Evolutionary conservation across 441 rosid species (phyloP).

Genomic region (Capsella rubella): DNA sequence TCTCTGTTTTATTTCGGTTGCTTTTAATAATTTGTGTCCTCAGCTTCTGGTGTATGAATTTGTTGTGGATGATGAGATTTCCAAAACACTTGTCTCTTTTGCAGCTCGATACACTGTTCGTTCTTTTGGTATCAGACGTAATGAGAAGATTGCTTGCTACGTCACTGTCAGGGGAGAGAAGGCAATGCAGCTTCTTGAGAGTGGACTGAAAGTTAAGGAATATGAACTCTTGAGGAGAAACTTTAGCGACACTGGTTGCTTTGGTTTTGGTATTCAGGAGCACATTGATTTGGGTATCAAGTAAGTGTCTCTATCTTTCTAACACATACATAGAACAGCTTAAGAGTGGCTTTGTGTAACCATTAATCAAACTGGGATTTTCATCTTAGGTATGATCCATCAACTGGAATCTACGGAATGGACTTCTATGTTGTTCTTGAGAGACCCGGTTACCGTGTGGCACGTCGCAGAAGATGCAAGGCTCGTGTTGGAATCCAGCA

Average conservation of each 20-base stretch:
- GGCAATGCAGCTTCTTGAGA: conserved; percentile 75
- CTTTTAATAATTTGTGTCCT: not conserved
- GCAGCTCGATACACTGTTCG: conserved; percentile 76
- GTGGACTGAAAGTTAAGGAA: conserved; percentile 85
- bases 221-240: conserved; percentile 80
- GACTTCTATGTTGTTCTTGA: conserved; percentile 87
- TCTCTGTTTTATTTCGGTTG: not conserved
- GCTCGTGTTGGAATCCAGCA: conserved; percentile 86
- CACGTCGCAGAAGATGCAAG: conserved; percentile 88
- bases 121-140: conserved; percentile 72
- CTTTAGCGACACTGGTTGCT: conserved; percentile 90
- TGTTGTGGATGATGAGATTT: not conserved
- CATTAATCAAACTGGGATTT: not conserved
- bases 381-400: conserved; percentile 77
- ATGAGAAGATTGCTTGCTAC: conserved; percentile 76
- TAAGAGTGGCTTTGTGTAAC: conserved; percentile 6
- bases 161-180: conserved; percentile 77
- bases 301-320: conserved; percentile 37
- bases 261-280: conserved; percentile 88
- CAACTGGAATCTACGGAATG: conserved; percentile 93
- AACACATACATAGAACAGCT: not conserved
- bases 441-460: conserved; percentile 87
- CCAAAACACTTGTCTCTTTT: not conserved
- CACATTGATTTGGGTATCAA: conserved; percentile 89
- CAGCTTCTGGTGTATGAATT: not conserved